Evolutionary conservation across 495 filamentous ascomycete species (phyloP).

Genomic region (Neurospora cerealis): DNA sequence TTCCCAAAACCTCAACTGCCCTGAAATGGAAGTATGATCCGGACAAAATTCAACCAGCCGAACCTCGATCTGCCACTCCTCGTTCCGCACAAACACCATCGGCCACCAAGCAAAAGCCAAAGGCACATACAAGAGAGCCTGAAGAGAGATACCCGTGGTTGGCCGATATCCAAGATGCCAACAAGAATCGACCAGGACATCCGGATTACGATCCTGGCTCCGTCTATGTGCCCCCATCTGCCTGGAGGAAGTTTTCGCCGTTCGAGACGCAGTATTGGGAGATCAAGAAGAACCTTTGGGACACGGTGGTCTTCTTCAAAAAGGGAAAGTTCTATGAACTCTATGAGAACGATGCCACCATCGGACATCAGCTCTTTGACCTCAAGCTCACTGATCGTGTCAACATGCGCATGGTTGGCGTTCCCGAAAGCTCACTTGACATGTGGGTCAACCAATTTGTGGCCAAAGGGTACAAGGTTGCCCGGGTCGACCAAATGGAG

Average conservation of each 20-base stretch:
- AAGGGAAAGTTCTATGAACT: conserved; percentile 99
- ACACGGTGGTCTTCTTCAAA: conserved; percentile 98
- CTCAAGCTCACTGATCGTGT: conserved; percentile 96
- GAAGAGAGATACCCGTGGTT: conserved; percentile 84
- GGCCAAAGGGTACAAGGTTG: conserved; percentile 91
- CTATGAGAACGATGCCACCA: conserved; percentile 96
- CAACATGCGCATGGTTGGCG: conserved; percentile 98
- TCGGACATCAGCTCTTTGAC: conserved; percentile 95
- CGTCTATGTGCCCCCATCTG: conserved; percentile 72
- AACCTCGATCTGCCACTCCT: conserved; percentile 36
- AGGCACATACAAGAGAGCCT: conserved; percentile 68
- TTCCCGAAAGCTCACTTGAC: conserved; percentile 81
- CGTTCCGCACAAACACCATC: conserved; percentile 30
- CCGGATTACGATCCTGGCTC: conserved; percentile 90
- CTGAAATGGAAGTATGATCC: conserved; percentile 82
- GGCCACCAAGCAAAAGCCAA: conserved; percentile 37
- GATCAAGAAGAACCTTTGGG: conserved; percentile 96
- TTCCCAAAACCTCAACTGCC: conserved; percentile 56
- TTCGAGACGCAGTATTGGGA: conserved; percentile 99
- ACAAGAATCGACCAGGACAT: conserved; percentile 67
- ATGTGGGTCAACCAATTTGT: conserved; percentile 94
- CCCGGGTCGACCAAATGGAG: conserved; percentile 91
- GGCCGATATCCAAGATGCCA: conserved; percentile 71
- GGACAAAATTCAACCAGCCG: conserved; percentile 50
- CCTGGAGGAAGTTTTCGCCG: conserved; percentile 70